Conservation (phyloP, 305 asterid species). For the Salvia sclarea region DNA sequence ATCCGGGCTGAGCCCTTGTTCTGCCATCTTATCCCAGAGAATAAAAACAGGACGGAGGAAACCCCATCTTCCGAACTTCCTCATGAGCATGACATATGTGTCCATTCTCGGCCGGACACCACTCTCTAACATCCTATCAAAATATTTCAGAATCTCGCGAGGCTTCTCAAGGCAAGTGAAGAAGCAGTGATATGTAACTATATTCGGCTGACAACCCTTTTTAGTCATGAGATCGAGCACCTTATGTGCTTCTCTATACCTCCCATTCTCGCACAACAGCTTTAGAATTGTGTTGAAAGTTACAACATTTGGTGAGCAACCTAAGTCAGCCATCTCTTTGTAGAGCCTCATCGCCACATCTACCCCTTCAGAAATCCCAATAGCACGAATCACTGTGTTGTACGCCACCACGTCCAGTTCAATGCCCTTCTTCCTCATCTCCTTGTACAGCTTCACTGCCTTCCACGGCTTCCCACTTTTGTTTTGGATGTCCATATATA, state of each 20-base stretch:
- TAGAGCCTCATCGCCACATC: constrained; percentile 69
- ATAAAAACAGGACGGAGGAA: constrained; percentile 75
- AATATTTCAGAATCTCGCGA: constrained; percentile 59
- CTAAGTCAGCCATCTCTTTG: constrained; percentile 74
- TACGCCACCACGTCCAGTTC: constrained; percentile 72
- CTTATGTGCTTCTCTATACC: constrained; percentile 65
- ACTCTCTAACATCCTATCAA: constrained; percentile 70
- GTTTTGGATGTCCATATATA: constrained; percentile 81
- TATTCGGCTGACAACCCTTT: constrained; percentile 68
- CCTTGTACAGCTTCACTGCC: constrained; percentile 76
- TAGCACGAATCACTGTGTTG: constrained; percentile 71
- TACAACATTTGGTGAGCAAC: constrained; percentile 66
- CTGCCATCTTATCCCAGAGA: constrained; percentile 75
- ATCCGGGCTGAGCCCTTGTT: constrained; percentile 80
- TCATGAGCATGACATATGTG: constrained; percentile 86
- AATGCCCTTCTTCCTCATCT: constrained; percentile 77
- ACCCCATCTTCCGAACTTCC: constrained; percentile 98
- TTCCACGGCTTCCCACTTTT: constrained; percentile 89
- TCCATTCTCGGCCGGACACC: constrained; percentile 79
- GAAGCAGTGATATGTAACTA: constrained; percentile 68
- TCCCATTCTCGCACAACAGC: constrained; percentile 78
- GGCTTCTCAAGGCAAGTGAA: constrained; percentile 79
- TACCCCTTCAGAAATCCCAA: constrained; percentile 78
- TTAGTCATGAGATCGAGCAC: constrained; percentile 59
- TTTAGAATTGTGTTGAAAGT: constrained; percentile 75